Evolutionary conservation across 345 rosid species (phyloP).

Genomic region (Eucalyptus curtisii): DNA sequence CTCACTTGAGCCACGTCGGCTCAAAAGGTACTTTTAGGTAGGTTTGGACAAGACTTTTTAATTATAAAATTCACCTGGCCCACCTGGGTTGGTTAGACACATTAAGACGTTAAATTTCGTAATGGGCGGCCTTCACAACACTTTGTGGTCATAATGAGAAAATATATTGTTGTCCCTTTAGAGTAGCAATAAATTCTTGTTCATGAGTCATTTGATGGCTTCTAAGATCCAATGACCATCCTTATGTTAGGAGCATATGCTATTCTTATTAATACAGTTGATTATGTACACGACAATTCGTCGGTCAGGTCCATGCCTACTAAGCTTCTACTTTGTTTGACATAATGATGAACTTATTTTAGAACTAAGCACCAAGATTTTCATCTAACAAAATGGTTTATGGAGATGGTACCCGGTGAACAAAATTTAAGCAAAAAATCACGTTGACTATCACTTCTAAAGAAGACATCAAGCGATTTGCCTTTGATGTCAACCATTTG

Average conservation of each 20-base stretch:
- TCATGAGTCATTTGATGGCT: neutral
- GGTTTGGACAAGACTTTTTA: no score
- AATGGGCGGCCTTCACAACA: neutral
- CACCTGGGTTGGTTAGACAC: neutral
- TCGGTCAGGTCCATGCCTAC: rapidly evolving
- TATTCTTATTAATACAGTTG: neutral
- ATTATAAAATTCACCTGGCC: neutral
- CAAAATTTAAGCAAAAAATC: neutral
- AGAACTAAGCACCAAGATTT: neutral
- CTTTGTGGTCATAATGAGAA: neutral
- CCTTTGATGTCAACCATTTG: neutral
- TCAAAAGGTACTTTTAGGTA: neutral
- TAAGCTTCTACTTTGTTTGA: neutral
- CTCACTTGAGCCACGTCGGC: rapidly evolving
- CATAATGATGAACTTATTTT: neutral
- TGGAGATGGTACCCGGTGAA: neutral
- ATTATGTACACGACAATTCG: neutral
- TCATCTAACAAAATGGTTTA: neutral
- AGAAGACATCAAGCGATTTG: neutral
- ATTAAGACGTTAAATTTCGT: neutral
- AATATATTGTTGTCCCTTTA: neutral
- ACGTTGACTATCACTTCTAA: neutral
- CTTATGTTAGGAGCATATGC: neutral
- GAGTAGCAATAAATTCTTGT: neutral
- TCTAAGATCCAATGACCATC: neutral